Percentiles rank a stretch among this genome's conserved stretches.
Conservation (phyloP, 768 basidiomycete species). For the Suillus alpinus region DNA sequence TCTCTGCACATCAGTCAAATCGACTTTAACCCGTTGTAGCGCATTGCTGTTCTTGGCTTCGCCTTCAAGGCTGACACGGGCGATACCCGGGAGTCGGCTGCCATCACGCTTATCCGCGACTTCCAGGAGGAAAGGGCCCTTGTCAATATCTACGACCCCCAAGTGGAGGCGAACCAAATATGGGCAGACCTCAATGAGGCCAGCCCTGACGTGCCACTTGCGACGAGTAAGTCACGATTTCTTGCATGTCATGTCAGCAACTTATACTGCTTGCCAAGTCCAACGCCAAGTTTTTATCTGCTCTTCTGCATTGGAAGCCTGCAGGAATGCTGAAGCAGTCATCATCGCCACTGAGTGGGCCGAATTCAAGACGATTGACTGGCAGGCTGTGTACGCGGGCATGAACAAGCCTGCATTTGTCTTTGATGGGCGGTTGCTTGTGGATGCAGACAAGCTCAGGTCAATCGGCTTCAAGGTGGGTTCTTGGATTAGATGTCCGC, state of each 20-base stretch:
- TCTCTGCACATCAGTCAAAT: neutral
- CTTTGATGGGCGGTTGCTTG: slow-evolving; percentile 88
- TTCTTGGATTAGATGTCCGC: neutral
- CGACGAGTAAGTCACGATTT: slow-evolving; percentile 52
- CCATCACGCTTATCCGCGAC: slow-evolving; percentile 91
- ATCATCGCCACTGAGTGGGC: slow-evolving; percentile 98
- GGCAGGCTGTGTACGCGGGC: slow-evolving; percentile 75
- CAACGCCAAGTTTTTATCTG: slow-evolving; percentile 86
- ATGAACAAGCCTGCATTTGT: slow-evolving; percentile 99
- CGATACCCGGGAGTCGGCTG: slow-evolving; percentile 95
- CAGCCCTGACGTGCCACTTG: slow-evolving; percentile 58
- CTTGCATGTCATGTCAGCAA: slow-evolving; percentile 1
- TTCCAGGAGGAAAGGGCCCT: slow-evolving; percentile 88
- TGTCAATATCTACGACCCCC: slow-evolving; percentile 89
- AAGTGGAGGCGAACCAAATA: slow-evolving; percentile 83
- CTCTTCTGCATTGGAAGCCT: slow-evolving; percentile 79
- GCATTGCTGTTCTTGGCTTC: slow-evolving; percentile 95
- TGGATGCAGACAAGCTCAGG: slow-evolving; percentile 76
- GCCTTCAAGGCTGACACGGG: slow-evolving; percentile 99
- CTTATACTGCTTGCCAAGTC: slow-evolving; percentile 43
- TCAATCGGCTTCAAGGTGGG: slow-evolving; percentile 86
- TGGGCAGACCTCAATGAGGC: slow-evolving; percentile 77
- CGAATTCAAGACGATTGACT: slow-evolving; percentile 92
- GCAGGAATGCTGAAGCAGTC: slow-evolving; percentile 85
- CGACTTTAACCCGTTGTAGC: slow-evolving; percentile 39